Base-by-base conservation (phyloP, 352 stramenopile species). In the Pythium aphanidermatum region DNA sequence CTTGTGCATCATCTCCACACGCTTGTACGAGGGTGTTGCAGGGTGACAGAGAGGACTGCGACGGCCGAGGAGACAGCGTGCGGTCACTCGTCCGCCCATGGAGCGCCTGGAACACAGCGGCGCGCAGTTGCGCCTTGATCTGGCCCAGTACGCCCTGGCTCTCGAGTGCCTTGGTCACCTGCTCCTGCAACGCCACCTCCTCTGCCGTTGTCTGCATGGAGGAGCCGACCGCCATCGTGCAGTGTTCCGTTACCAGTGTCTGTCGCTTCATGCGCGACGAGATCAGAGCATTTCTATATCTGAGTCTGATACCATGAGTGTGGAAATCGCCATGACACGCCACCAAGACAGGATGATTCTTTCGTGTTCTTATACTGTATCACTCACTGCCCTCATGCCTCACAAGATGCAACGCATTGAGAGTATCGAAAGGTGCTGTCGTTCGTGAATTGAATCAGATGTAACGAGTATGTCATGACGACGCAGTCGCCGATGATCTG, bases 81-180 rank as follows among this genome's bases (percentile, higher is more conserved):
- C 34, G 7, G 3, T 10, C 12, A 26, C 19, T 11, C 16, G n/a
- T 11, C 14, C 13, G 2, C 13, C 41, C 64, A 28, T 89, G 74
- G 54, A 93, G 74, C n/a, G 70, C 65, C n/a, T 86, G 65, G 48
- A 89, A 90, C 9, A 91, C 75, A 2, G 77, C 79, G 2, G 74
- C 77, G 0, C 79, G 70, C 27, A 92, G 56, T 47, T 93, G 68
- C 2, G 81, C 82, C 69, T 88, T 90, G 46, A 94, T 60, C 48
- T 84, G 84, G 29, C 53, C 60, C 17, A 93, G 46, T 12, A 92
- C 66, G n/a, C 82, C 79, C 45, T 86, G 70, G 16, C 29, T 66
- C 46, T 68, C 62, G 5, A 90, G 62, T 29, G 64, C 46, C 39
- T 75, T 68, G 2, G 69, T 70, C 17, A 92, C 67, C 21, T 80